Evolutionary conservation across 2,329 filamentous ascomycete species (phyloP).

Genomic region (Ilyonectria sp.): DNA sequence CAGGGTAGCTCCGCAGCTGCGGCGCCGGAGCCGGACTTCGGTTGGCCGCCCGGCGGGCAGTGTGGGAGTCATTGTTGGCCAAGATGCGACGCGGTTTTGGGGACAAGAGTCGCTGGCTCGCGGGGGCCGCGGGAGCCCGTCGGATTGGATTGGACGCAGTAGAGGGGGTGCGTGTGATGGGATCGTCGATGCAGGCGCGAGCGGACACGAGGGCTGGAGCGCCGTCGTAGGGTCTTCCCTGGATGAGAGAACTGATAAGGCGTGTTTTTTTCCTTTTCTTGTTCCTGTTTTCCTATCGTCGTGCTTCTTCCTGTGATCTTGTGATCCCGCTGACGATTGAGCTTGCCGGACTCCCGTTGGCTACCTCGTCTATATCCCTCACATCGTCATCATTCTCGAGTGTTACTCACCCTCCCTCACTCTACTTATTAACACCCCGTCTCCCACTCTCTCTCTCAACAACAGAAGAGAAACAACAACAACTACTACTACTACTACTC

Average conservation of each 20-base stretch:
- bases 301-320: not conserved
- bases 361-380: slow-evolving; percentile 3
- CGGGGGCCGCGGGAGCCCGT: no score
- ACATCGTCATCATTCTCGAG: not conserved
- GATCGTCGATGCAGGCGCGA: not conserved
- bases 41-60: slow-evolving; percentile 10
- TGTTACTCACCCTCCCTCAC: slow-evolving; percentile 7
- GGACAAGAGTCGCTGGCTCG: not conserved
- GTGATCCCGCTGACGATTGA: not conserved
- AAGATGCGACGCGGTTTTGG: not conserved
- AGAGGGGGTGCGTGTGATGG: not conserved
- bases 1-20: slow-evolving; percentile 36
- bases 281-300: slow-evolving; percentile 3
- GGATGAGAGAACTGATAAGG: not conserved
- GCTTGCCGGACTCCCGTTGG: not conserved
- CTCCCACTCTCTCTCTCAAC: not conserved
- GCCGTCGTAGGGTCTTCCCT: not conserved
- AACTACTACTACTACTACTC: not conserved
- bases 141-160: not conserved
- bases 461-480: not conserved
- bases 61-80: slow-evolving; percentile 13
- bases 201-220: not conserved
- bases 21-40: slow-evolving; percentile 41
- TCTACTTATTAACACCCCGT: slow-evolving; percentile 1
- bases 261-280: not conserved